Conservation (phyloP, 2,329 filamentous ascomycete genomes). For the Pyricularia sp. region DNA sequence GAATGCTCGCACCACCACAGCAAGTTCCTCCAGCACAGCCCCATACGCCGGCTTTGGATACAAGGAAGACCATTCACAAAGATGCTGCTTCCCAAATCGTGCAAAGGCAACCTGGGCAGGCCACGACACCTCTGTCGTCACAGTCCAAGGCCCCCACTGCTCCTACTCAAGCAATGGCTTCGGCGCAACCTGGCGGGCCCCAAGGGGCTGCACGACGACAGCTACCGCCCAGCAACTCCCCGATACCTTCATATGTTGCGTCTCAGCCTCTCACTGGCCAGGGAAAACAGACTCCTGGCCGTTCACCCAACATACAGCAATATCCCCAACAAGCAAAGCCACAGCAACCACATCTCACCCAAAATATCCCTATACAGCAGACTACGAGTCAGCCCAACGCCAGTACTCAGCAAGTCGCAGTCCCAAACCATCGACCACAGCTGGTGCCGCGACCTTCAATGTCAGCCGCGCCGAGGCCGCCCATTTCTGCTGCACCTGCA, state of each 20-base stretch:
- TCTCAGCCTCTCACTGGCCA: slow-evolving; percentile 7
- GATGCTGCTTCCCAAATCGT: slow-evolving; percentile 15
- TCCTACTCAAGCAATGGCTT: not conserved
- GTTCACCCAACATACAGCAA: slow-evolving; percentile 5
- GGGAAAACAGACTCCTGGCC: slow-evolving; percentile 3
- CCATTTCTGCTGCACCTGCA: not conserved
- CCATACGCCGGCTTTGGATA: not conserved
- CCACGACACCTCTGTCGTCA: slow-evolving; percentile 7
- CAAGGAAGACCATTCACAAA: slow-evolving; percentile 10
- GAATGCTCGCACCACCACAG: slow-evolving; percentile 25
- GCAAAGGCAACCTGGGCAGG: slow-evolving; percentile 8
- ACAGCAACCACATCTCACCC: not conserved
- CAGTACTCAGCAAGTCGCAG: not conserved
- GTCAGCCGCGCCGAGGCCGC: not conserved
- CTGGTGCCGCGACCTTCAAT: not conserved
- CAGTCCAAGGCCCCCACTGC: slow-evolving; percentile 3
- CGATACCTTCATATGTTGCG: not conserved
- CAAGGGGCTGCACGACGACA: not conserved
- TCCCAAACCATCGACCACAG: not conserved
- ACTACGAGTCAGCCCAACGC: not conserved
- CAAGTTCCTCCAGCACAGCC: slow-evolving; percentile 19
- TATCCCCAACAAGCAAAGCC: slow-evolving; percentile 2
- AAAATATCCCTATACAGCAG: not conserved
- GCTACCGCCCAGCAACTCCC: not conserved
- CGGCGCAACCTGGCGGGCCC: not conserved